These are phyloP conservation scores for Neurospora africana DNA, from an alignment of 495 filamentous ascomycete genomes.

Conservation along the genomic window DNA sequence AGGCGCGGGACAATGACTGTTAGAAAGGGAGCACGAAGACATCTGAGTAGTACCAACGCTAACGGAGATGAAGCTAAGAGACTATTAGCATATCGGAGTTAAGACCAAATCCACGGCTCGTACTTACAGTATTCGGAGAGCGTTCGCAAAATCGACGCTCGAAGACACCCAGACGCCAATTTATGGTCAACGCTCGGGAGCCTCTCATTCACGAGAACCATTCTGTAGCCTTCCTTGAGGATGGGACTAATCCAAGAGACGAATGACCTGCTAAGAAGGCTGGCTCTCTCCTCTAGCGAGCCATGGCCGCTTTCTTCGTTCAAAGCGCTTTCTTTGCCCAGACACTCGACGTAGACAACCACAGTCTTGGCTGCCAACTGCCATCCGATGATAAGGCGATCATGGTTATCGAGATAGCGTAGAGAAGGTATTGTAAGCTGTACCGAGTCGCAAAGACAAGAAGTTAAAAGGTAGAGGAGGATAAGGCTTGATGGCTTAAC, in stretches of 20 bases:
- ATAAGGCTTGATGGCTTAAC: constrained; percentile 7
- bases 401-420: not conserved
- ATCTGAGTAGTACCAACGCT: constrained; percentile 34
- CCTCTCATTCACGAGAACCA: constrained; percentile 33
- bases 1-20: constrained; percentile 42
- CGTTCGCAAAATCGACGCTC: constrained; percentile 24
- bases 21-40: constrained; percentile 38
- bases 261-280: constrained; percentile 28
- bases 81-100: not conserved
- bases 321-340: not conserved
- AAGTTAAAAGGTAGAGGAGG: constrained; percentile 7
- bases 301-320: not conserved
- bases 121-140: constrained; percentile 24
- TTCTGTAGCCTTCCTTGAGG: constrained; percentile 40
- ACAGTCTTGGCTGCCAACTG: constrained; percentile 7
- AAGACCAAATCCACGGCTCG: not conserved
- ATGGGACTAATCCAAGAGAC: constrained; percentile 56
- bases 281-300: constrained; percentile 38
- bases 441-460: constrained; percentile 4
- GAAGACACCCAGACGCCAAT: constrained; percentile 31
- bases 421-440: constrained; percentile 5
- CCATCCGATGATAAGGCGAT: not conserved
- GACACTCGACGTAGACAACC: constrained; percentile 5
- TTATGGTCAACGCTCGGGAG: constrained; percentile 37
- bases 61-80: constrained; percentile 19